Conservation (phyloP, 2,329 filamentous ascomycete genomes). For the Xylaria sp. region DNA sequence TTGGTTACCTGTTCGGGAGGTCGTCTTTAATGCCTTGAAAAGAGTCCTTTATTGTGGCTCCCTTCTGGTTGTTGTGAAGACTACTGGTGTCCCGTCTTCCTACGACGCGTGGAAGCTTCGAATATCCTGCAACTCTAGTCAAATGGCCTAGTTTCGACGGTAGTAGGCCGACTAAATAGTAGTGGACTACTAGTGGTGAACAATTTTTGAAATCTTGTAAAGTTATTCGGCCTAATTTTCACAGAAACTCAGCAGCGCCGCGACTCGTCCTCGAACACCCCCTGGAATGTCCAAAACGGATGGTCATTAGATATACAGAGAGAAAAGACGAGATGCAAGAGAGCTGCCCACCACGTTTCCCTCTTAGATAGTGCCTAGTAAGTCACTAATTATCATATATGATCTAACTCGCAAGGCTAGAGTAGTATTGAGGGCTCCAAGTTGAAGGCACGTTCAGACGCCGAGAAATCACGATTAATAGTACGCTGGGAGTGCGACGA, state of each 20-base stretch:
- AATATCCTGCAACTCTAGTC: background rate
- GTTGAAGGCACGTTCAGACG: background rate
- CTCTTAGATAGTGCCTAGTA: background rate
- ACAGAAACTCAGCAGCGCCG: background rate
- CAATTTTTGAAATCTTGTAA: background rate
- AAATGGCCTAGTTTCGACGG: background rate
- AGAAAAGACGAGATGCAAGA: background rate
- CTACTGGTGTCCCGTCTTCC: background rate
- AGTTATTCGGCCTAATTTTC: background rate
- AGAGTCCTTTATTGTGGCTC: background rate
- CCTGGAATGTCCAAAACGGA: background rate
- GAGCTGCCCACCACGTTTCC: background rate
- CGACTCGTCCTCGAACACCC: background rate
- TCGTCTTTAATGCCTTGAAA: background rate
- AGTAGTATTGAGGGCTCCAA: background rate
- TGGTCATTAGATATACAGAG: background rate
- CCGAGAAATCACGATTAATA: background rate
- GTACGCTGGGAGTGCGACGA: background rate
- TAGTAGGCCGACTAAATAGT: background rate
- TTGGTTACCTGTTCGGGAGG: background rate
- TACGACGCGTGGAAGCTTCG: background rate
- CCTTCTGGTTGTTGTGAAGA: no score
- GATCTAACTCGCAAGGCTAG: conserved; percentile 2
- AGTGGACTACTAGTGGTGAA: background rate
- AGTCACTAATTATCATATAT: conserved; percentile 1